Evolutionary conservation across 208 protist species (phyloP), one percentile per base, ranked within the genome.

Genomic region (Polymyxa betae): DNA sequence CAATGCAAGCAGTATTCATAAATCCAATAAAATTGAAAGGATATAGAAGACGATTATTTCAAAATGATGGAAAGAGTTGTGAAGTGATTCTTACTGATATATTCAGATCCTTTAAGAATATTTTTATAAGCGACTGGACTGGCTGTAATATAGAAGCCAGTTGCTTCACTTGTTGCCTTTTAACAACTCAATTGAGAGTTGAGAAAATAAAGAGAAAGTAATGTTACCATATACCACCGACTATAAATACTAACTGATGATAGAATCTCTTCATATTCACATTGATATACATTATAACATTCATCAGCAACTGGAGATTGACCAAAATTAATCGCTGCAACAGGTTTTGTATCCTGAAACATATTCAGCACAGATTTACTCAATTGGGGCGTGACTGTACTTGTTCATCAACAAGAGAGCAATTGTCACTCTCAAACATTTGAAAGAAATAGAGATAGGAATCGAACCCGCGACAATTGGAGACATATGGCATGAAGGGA

Each of bases 381-480:
- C 49, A 60, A 60, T 24, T n/a, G n/a, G n/a, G n/a, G n/a, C n/a
- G 24, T 24, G 49, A 5, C 24, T 24, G 5, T 60, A 60, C 49
- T 5, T 5, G 24, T 60, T 60, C 49, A 24, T 5, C 5, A 35
- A 82, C n/a, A 5, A 82, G n/a, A 35, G 72, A 82, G n/a, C 72
- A 82, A 43, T 82, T 82, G 35, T 35, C 16, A 43, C 40, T 35
- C 72, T 82, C 72, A 43, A 82, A 82, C 5, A 82, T 5, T 43
- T 82, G 72, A 82, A 45, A 82, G n/a, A 82, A 82, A 43, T 45
- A 82, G 5, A 43, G 35, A 43, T 82, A 82, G 16, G 72, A 82
- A 43, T 82, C 72, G n/a, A 82, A 82, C 5, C 40, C 72, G 72
- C 72, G 72, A 43, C 72, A 82, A 35, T 82, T 35, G 72, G 72